phyloP scores from a whole-genome alignment of 2,329 filamentous ascomycete genomes.

The Epichloe gansuensis region DNA sequence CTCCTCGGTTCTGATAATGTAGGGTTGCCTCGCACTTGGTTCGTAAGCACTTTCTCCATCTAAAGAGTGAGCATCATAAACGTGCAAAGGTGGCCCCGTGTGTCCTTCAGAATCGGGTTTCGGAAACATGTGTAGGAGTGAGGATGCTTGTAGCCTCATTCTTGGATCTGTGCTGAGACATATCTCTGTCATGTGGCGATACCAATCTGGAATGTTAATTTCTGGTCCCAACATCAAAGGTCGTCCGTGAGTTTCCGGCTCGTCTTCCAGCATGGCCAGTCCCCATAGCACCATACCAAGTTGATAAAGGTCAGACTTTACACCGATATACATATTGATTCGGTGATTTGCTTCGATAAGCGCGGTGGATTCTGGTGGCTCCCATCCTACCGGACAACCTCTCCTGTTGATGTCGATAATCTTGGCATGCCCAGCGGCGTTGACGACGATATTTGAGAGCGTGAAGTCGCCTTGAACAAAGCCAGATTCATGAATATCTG shows the following conservation, averaged over 20 bases:
- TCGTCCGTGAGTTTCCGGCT: conserved; percentile 68
- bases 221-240: conserved; percentile 52
- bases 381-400: conserved; percentile 96
- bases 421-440: conserved; percentile 71
- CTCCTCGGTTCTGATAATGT: conserved; percentile 26
- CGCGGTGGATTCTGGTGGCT: conserved; percentile 78
- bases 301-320: conserved; percentile 94
- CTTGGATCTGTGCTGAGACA: conserved; percentile 69
- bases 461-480: conserved; percentile 98
- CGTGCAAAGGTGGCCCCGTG: conserved; percentile 21
- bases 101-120: conserved; percentile 6
- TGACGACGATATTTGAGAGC: conserved; percentile 91
- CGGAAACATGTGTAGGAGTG: conserved; percentile 61
- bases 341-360: conserved; percentile 81
- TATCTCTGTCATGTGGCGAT: conserved; percentile 58
- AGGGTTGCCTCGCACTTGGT: conserved; percentile 21
- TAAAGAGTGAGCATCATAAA: conserved; percentile 27
- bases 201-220: conserved; percentile 64
- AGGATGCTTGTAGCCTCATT: conserved; percentile 58
- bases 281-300: conserved; percentile 96
- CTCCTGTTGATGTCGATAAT: conserved; percentile 98
- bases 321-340: conserved; percentile 94
- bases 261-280: conserved; percentile 74
- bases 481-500: conserved; percentile 88
- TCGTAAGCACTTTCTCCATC: conserved; percentile 28